Conservation (phyloP, 2,329 filamentous ascomycete genomes). For the Stagonosporopsis tanaceti region DNA sequence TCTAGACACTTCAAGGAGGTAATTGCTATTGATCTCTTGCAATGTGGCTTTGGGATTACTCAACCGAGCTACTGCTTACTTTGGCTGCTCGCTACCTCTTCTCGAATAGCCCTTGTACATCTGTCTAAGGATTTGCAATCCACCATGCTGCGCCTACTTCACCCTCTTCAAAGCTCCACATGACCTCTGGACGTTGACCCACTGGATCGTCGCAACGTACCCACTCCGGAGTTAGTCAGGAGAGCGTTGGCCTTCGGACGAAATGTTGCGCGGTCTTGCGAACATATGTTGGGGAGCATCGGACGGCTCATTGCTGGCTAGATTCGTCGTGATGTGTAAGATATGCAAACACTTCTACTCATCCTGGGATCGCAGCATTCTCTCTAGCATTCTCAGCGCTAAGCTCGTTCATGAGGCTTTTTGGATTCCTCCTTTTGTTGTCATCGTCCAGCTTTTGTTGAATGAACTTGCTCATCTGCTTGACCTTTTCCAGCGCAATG, state of each 20-base stretch:
- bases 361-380: slow-evolving; percentile 32
- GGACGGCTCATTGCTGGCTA: slow-evolving; percentile 17
- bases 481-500: slow-evolving; percentile 78
- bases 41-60: neutral
- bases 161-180: slow-evolving; percentile 11
- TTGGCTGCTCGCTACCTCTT: neutral
- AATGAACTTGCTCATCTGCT: slow-evolving; percentile 78
- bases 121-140: slow-evolving; percentile 9
- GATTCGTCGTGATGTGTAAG: slow-evolving; percentile 27
- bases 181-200: slow-evolving; percentile 11
- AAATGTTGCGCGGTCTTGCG: slow-evolving; percentile 22
- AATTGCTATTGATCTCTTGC: neutral
- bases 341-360: neutral
- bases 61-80: neutral
- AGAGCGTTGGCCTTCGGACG: slow-evolving; percentile 23
- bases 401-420: slow-evolving; percentile 80
- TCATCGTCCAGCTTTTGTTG: slow-evolving; percentile 79
- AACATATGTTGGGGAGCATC: slow-evolving; percentile 6
- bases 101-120: neutral
- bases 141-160: slow-evolving; percentile 10
- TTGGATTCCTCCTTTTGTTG: slow-evolving; percentile 77
- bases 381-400: slow-evolving; percentile 85
- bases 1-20: neutral
- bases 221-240: slow-evolving; percentile 2
- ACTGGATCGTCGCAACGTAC: slow-evolving; percentile 5